Base-by-base conservation (phyloP, 2,329 filamentous ascomycete genomes). In the Biscogniauxia sp. region DNA sequence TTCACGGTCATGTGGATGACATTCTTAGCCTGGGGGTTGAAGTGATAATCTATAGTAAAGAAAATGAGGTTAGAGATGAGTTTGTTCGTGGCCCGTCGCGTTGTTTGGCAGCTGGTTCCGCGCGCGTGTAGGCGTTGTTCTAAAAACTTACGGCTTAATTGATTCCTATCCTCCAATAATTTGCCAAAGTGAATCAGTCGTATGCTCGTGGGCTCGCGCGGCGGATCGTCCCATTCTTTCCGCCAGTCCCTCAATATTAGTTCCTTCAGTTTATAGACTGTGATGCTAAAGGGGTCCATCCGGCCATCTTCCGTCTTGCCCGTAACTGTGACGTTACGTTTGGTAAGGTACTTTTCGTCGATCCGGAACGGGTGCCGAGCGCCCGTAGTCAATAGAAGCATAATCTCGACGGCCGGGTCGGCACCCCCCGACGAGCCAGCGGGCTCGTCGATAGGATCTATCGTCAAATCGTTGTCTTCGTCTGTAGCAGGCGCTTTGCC, bases 241-340 rank as follows among this genome's bases (percentile, higher is more conserved):
- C 92, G 84, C 94, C 94, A 98, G 75, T 97, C 93, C 69, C 92
- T 84, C 79, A 95, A 85, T 73, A 98, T 97, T 72, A 97, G 80
- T 78, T 97, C 93, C 77, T 97, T 97, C 66, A 98, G 79, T 2
- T 92, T 96, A 74, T 97, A 97, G 55, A 97, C 89, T 67, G 91
- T 96, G 77, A 98, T 92, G 72, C 89, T 91, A 73, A 92, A 93
- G 0, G 93, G 93, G 72, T 97, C 92, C 65, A 85, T 82, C 63
- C 77, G 81, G 32, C 86, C 87, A 25, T 76, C 73, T 61, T 84
- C 82, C 9, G 81, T 84, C 66, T 84, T 77, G 32, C 88, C 88
- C 20, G 92, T 89, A 1, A 95, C 85, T 54, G 84, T 84, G 57
- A 97, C 91, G 68, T 89, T 91, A 61, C 92, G 86, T 76, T 93